Conservation (phyloP, 345 rosid species). For the Anastatica hierochuntica region DNA sequence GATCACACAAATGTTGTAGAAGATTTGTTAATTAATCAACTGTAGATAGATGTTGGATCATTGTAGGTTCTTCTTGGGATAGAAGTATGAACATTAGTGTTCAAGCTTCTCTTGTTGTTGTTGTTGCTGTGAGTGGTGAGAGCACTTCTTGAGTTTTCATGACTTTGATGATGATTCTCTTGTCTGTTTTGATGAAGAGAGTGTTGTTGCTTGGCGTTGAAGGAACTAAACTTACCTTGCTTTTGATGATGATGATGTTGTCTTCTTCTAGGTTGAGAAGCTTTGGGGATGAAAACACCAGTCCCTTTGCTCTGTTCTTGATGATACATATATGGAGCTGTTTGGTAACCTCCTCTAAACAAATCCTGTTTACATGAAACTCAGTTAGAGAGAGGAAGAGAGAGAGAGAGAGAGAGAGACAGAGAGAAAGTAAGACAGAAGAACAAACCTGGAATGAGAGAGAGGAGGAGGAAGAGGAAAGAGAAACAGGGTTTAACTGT, state of each 20-base stretch:
- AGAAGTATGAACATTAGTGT: slow-evolving; percentile 19
- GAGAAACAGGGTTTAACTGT: slow-evolving; percentile 32
- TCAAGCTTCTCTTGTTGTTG: slow-evolving; percentile 1
- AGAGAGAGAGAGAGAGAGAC: neutral
- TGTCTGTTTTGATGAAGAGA: slow-evolving; percentile 20
- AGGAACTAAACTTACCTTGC: no score
- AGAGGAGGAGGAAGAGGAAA: slow-evolving; percentile 30
- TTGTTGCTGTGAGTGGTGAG: slow-evolving; percentile 5
- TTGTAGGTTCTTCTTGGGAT: slow-evolving; percentile 32
- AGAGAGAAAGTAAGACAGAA: neutral
- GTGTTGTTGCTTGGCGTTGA: slow-evolving; percentile 35
- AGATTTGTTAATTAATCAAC: neutral
- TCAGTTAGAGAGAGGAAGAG: neutral
- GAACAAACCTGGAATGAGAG: slow-evolving; percentile 58
- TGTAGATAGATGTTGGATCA: slow-evolving; percentile 27
- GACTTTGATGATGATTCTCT: slow-evolving; percentile 24
- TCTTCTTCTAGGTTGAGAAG: no score
- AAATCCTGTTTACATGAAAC: slow-evolving; percentile 33
- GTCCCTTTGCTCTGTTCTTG: slow-evolving; percentile 82
- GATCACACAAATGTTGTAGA: slow-evolving; percentile 13
- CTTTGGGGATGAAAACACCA: no score
- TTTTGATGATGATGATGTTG: no score
- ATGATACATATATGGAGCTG: slow-evolving; percentile 34
- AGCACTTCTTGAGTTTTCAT: slow-evolving; percentile 26
- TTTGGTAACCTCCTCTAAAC: slow-evolving; percentile 34